Base-by-base conservation (phyloP, 164 flowering plant genomes). In the Vitis rotundifolia region DNA sequence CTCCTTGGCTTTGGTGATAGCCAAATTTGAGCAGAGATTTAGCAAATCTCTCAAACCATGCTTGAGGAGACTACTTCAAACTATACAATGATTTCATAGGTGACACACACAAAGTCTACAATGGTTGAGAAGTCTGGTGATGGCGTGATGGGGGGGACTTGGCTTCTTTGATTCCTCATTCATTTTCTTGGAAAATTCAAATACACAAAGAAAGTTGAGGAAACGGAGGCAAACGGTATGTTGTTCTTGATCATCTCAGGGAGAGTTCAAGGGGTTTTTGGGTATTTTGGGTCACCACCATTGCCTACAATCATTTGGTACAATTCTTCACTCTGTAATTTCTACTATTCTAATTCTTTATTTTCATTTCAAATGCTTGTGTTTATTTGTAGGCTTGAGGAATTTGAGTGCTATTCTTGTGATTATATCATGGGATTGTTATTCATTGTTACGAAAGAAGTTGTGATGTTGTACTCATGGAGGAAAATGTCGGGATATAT, bases 131-230 rank as follows among this genome's bases (percentile, higher is more conserved):
- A 77, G 51, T 72, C 71, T 47, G 63, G 64, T 61, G 31, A 87
- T 82, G 88, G 81, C 47, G 71, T 85, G 80, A 82, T 65, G 82
- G 77, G 85, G 82, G 86, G 80, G 73, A 60, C 59, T 66, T 58
- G 55, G 75, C 81, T 78, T 81, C 84, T 70, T 77, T 81, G 74
- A 81, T 69, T 73, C 68, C 74, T 71, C 72, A 26, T 50, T 49
- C 18, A 14, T 31, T 59, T 47, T 37, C 49, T 67, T 60, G 15
- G 22, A 15, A 29, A 37, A 37, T 37, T 37, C 44, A 37, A 6
- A 37, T 37, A 37, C 44, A 37, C 44, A 37, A 6, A 37, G 44
- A 6, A 6, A 6, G 44, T 37, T 6, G 7, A 3, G 44, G 44
- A 37, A 37, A 37, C 44, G 7, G 44, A 37, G 44, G 44, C 7